These are phyloP conservation scores for Pterocarpus macrocarpus DNA, from an alignment of 306 rosid species.

Conservation along the genomic window DNA sequence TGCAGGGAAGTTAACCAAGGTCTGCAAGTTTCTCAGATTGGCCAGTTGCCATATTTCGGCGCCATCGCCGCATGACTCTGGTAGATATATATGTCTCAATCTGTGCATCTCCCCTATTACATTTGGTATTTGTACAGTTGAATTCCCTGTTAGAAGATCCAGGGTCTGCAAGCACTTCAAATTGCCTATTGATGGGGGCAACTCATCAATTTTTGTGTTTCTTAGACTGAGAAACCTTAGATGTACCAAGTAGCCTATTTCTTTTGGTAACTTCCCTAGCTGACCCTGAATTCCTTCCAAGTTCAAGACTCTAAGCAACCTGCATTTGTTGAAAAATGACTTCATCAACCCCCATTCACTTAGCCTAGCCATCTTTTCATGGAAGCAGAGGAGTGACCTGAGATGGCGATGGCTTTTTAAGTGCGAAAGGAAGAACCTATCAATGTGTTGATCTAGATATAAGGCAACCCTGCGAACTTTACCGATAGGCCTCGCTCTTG, in stretches of 20 bases:
- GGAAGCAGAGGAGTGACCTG: constrained; percentile 61
- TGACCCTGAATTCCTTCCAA: constrained; percentile 53
- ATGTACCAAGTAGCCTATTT: constrained; percentile 60
- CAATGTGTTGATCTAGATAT: constrained; percentile 35
- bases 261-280: constrained; percentile 52
- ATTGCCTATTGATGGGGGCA: constrained; percentile 60
- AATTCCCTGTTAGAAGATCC: constrained; percentile 56
- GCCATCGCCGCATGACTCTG: constrained; percentile 46
- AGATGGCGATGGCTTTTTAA: constrained; percentile 48
- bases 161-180: constrained; percentile 62
- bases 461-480: constrained; percentile 59
- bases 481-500: constrained; percentile 19
- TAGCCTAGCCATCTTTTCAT: constrained; percentile 21
- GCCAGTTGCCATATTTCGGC: constrained; percentile 44
- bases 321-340: constrained; percentile 50
- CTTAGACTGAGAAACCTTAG: constrained; percentile 55
- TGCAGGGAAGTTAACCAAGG: constrained; percentile 60
- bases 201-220: constrained; percentile 55
- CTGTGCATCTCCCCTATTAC: constrained; percentile 50
- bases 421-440: constrained; percentile 44
- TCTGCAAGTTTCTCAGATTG: constrained; percentile 56
- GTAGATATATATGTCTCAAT: constrained; percentile 63
- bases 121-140: constrained; percentile 57
- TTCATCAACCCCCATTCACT: constrained; percentile 40
- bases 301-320: constrained; percentile 64